Base-by-base conservation (phyloP, 148 eudicot species). In the Gaultheria prostrata region DNA sequence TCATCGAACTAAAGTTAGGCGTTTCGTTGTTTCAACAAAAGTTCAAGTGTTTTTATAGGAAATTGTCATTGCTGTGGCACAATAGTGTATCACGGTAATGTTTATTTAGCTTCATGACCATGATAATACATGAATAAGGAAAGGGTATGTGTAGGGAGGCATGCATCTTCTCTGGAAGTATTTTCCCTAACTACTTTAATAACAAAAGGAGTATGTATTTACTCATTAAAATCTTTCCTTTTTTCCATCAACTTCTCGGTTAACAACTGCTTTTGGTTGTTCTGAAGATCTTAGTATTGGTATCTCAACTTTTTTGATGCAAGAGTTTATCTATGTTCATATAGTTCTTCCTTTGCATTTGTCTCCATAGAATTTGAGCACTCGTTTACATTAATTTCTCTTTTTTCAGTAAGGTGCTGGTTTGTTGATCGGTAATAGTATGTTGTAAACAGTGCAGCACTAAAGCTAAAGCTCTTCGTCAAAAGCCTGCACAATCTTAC, bases 211-310 rank as follows among this genome's bases (percentile, higher is more conserved):
- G 3, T 72, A 17, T 72, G 46, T 39, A 30, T 72, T 71, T 33
- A 32, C 46, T 35, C 4, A 14, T 43, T 26, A 21, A 45, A 74
- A 21, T 72, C 10, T 26, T 33, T 72, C 48, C 1, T 0, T 72
- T 35, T 72, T 72, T 48, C 33, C 0, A 35, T 35, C 48, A 33
- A 72, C 17, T 15, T 32, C 2, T 14, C 32, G 18, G 10, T 39
- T 45, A 72, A 72, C n/a, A 35, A 72, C 76, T 72, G 76, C 76
- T 35, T 7, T 35, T 20, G 76, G 76, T 72, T 72, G 48, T 49
- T 39, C 26, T 35, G 49, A 72, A 72, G n/a, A 35, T 39, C 24
- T 72, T 20, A 18, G 24, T 35, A 72, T 35, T 35, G 76, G 49
- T 72, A 70, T 72, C 76, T 72, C 14, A 72, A 33, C 24, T 35